phyloP scores from a whole-genome alignment of 2,329 filamentous ascomycete species.

The Huntiella moniliformis region DNA sequence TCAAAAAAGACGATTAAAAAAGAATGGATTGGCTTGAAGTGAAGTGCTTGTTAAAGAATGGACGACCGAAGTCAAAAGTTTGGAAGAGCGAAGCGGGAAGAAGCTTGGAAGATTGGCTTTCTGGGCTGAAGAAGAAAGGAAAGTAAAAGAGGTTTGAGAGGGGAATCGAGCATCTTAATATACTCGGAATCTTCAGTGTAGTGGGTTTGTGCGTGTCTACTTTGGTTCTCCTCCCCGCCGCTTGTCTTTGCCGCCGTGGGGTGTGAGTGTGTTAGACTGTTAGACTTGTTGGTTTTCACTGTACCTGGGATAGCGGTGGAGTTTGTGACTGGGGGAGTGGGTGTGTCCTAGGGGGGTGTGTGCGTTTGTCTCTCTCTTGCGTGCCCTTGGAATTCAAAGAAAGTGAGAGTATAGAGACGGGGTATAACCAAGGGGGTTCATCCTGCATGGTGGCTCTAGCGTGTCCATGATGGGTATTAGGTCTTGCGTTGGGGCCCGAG shows the following conservation, averaged over 20 bases:
- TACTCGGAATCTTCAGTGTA: conserved; percentile 3
- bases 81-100: conserved; percentile 21
- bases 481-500: too few relatives aligned
- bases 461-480: too few relatives aligned
- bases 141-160: conserved; percentile 6
- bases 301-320: too few relatives aligned
- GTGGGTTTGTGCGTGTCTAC: background rate
- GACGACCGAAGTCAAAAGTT: conserved; percentile 36
- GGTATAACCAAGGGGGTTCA: too few relatives aligned
- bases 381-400: too few relatives aligned
- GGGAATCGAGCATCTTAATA: conserved; percentile 6
- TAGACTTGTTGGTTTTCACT: too few relatives aligned
- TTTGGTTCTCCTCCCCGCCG: background rate
- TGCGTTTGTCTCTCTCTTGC: too few relatives aligned
- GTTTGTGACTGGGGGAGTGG: too few relatives aligned
- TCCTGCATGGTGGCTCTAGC: too few relatives aligned
- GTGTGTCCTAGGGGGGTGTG: too few relatives aligned
- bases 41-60: conserved; percentile 30
- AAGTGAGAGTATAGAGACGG: too few relatives aligned
- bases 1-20: conserved; percentile 15
- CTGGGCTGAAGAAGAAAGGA: conserved; percentile 24
- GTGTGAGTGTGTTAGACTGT: too few relatives aligned
- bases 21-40: conserved; percentile 20
- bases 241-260: background rate
- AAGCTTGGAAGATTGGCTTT: conserved; percentile 23